A percentile compares a stretch with the other conserved stretches of the same genome.
These are phyloP conservation scores for Kodamaea alishanica DNA, from an alignment of 1,139 yeast genomes.

Conservation along the genomic window DNA sequence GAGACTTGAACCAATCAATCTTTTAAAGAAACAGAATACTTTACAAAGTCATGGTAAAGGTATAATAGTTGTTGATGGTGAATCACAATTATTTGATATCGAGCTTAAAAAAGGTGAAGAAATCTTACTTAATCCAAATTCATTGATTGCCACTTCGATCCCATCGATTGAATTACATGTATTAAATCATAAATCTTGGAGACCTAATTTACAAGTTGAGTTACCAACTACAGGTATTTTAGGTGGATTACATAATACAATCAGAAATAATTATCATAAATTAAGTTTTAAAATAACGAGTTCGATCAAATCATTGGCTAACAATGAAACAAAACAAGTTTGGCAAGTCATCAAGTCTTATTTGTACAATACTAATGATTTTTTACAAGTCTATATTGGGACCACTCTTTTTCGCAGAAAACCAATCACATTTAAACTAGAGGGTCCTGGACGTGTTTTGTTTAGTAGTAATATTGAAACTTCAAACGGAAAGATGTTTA, in stretches of 20 bases:
- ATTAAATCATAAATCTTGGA: too few species aligned
- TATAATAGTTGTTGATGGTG: conserved; percentile 17
- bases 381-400: not conserved
- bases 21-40: conserved; percentile 6
- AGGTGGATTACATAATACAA: too few species aligned
- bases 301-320: not conserved
- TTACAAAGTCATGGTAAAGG: conserved; percentile 17
- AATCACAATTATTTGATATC: conserved; percentile 14
- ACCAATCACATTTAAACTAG: conserved; percentile 11
- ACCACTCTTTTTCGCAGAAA: conserved; percentile 3
- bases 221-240: too few species aligned
- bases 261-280: too few species aligned
- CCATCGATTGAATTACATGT: not conserved
- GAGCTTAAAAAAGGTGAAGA: conserved; percentile 14
- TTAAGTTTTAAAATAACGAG: too few species aligned
- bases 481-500: conserved; percentile 7
- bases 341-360: not conserved
- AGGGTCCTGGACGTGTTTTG: conserved; percentile 16
- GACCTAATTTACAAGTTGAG: too few species aligned
- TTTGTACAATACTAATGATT: not conserved
- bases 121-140: conserved; percentile 12
- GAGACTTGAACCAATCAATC: conserved; percentile 8
- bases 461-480: conserved; percentile 9
- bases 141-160: conserved; percentile 17
- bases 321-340: not conserved